These are phyloP conservation scores for Saturnispora mendoncae DNA, from an alignment of 805 yeast genomes.

Conservation along the genomic window DNA sequence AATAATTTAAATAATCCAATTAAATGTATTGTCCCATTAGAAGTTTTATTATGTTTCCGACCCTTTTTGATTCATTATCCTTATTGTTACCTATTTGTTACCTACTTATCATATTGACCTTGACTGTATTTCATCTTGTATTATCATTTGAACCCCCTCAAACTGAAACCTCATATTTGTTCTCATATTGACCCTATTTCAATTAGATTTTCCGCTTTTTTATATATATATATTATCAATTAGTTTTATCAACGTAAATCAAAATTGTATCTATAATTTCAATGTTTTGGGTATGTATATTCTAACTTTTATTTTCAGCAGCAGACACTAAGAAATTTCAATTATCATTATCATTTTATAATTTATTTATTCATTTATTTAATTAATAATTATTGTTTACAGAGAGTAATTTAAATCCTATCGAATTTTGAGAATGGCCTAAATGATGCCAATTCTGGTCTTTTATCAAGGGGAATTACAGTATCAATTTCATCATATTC, in stretches of 20 bases:
- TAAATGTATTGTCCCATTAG: neutral
- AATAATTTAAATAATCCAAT: neutral
- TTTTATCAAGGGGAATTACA: neutral
- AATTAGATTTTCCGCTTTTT: neutral
- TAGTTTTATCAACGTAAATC: slow-evolving; percentile 5
- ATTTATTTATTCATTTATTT: neutral
- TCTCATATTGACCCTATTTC: slow-evolving; percentile 3
- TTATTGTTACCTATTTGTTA: neutral
- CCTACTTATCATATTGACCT: neutral
- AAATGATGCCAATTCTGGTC: neutral
- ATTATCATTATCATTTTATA: neutral
- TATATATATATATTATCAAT: slow-evolving; percentile 3
- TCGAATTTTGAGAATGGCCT: neutral
- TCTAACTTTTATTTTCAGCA: neutral
- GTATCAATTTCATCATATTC: slow-evolving; percentile 16
- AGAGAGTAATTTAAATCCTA: too few relatives aligned
- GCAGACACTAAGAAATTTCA: neutral
- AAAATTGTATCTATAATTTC: slow-evolving; percentile 6
- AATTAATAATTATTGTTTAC: too few relatives aligned
- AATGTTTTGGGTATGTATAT: slow-evolving; percentile 8
- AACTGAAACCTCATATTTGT: neutral
- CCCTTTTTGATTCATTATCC: neutral
- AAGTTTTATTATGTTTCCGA: neutral
- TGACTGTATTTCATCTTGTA: neutral
- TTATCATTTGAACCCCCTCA: neutral